Base-by-base conservation (phyloP, 1,139 yeast species). In the Kodamaea arcana region DNA sequence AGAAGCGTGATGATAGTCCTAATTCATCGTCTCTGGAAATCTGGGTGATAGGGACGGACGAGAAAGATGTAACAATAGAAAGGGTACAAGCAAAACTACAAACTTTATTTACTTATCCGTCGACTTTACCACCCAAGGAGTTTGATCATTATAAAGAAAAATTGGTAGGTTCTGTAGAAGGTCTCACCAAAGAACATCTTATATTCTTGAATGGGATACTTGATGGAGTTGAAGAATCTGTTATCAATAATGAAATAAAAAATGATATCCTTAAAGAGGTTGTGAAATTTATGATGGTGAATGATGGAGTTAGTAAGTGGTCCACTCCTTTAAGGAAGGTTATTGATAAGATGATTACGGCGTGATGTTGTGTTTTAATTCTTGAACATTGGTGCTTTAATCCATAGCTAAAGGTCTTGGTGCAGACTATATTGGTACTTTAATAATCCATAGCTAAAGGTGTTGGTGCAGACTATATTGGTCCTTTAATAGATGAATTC, bases 281-380 rank as follows among this genome's bases (percentile, higher is more conserved):
- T 43, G 44, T 72, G 53, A 59, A 62, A 33, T 76, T 72, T 50
- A 74, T 75, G 72, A 58, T 77, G 57, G 47, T 52, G 4, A 69
- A 74, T 42, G 73, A 65, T 36, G 80, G 80, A 2, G 72, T 72
- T 3, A 68, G 79, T 33, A 42, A 54, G 12, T 79, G 85, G 84
- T 72, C 78, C 35, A 58, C 70, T 15, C 79, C 83, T 3, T 53
- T 79, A 31, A 67, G 75, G 35, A 74, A 72, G 44, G 51, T 76
- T 3, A 51, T 77, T 17, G 79, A 72, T n/a, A n/a, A n/a, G n/a
- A n/a, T n/a, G n/a, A n/a, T n/a, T n/a, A n/a, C n/a, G n/a, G n/a
- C n/a, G n/a, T n/a, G n/a, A n/a, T n/a, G n/a, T n/a, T n/a, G n/a
- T n/a, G n/a, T n/a, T n/a, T n/a, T n/a, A n/a, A n/a, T n/a, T n/a